Conservation (phyloP, 2,329 filamentous ascomycete species). For the Aspergillus floridensis region DNA sequence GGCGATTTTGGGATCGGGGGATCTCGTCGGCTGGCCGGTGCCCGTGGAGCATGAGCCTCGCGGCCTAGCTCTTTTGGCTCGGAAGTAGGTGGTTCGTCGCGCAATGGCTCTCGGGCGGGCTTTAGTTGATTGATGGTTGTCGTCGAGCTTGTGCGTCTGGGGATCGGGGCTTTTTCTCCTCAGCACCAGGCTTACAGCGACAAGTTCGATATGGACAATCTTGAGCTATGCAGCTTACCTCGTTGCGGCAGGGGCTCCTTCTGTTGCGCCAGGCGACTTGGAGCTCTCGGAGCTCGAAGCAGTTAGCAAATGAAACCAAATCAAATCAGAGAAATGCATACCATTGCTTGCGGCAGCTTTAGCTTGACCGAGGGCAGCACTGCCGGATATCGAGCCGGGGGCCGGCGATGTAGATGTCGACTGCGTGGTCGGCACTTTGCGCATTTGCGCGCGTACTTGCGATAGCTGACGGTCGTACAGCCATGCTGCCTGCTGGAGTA, state of each 20-base stretch:
- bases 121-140: constrained; percentile 31
- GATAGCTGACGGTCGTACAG: constrained; percentile 87
- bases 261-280: constrained; percentile 39
- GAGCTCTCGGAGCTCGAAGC: constrained; percentile 37
- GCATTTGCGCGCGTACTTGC: constrained; percentile 86
- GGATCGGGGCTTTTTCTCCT: constrained; percentile 17
- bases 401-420: constrained; percentile 44
- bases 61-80: constrained; percentile 26
- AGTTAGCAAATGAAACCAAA: neutral
- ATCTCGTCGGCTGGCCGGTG: constrained; percentile 26
- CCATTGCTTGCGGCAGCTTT: constrained; percentile 8
- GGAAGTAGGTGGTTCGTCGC: constrained; percentile 23
- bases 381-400: constrained; percentile 44
- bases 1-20: constrained; percentile 29
- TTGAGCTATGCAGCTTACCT: constrained; percentile 20
- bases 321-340: neutral
- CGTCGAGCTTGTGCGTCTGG: constrained; percentile 31
- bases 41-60: constrained; percentile 23
- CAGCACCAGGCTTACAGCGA: neutral
- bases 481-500: constrained; percentile 91
- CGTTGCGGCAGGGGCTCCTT: constrained; percentile 27
- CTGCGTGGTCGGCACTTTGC: constrained; percentile 54
- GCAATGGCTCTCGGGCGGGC: constrained; percentile 22
- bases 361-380: constrained; percentile 38
- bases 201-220: neutral